A percentile compares a stretch with the other conserved stretches of the same genome.
These are phyloP conservation scores for Crithidia expoeki DNA, from an alignment of 208 protist species.

Conservation along the genomic window DNA sequence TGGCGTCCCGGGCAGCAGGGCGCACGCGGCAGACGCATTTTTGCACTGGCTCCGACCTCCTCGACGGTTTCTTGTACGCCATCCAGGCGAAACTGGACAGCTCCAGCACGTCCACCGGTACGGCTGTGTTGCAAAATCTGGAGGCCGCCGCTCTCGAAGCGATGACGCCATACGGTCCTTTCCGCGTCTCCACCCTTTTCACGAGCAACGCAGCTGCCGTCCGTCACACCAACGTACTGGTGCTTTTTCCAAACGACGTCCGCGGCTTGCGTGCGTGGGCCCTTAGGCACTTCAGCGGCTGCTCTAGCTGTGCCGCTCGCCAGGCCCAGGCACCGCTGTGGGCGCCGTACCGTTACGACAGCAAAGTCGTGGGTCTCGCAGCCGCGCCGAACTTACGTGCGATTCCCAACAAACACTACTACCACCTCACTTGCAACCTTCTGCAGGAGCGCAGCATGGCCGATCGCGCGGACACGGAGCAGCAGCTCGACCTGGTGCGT, in stretches of 20 bases:
- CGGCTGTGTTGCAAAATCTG: constrained; percentile 40
- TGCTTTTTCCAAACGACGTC: constrained; percentile 48
- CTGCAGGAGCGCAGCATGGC: constrained; percentile 38
- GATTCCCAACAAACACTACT: constrained; percentile 48
- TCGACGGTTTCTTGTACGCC: constrained; percentile 36
- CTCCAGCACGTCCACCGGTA: not conserved
- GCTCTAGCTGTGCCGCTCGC: constrained; percentile 31
- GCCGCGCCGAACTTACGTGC: constrained; percentile 36
- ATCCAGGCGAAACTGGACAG: constrained; percentile 32
- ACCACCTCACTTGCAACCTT: constrained; percentile 29
- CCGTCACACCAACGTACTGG: constrained; percentile 39
- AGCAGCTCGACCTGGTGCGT: constrained; percentile 45
- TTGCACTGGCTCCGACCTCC: constrained; percentile 40
- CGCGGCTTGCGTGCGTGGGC: constrained; percentile 53
- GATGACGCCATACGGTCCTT: constrained; percentile 20
- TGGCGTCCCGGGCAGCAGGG: constrained; percentile 20
- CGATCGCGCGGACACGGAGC: constrained; percentile 29
- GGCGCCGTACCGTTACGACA: constrained; percentile 35
- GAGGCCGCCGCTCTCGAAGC: constrained; percentile 21
- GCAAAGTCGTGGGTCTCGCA: constrained; percentile 36
- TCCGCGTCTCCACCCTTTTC: constrained; percentile 13
- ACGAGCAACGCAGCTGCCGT: constrained; percentile 19
- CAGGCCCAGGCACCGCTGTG: constrained; percentile 28
- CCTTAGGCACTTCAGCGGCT: constrained; percentile 38
- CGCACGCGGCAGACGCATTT: constrained; percentile 22